Percentiles rank a stretch among this genome's conserved stretches.
Conservation (phyloP, 768 basidiomycete genomes). For the Phlebiopsis gigantea region DNA sequence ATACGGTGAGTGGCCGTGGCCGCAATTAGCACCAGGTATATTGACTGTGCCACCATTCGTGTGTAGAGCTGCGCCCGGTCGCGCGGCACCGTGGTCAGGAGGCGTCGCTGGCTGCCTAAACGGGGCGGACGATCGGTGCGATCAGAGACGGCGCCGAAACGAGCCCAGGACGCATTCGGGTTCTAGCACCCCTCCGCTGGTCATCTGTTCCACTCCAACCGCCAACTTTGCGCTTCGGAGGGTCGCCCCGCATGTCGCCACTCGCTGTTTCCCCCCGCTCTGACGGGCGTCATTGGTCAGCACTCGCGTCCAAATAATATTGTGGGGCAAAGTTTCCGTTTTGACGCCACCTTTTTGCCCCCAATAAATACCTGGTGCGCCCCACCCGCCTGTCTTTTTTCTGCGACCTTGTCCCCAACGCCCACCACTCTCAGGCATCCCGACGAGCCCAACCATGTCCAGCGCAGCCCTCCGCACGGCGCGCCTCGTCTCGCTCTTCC, state of each 20-base stretch:
- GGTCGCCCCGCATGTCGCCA: neutral
- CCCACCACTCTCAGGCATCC: neutral
- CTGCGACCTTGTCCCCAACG: neutral
- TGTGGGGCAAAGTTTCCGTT: neutral
- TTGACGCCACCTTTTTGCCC: neutral
- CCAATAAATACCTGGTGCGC: neutral
- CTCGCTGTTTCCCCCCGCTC: neutral
- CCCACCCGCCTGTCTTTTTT: neutral
- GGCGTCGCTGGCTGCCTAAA: neutral
- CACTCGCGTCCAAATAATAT: neutral
- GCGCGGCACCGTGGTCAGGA: neutral
- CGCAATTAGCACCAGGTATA: no score
- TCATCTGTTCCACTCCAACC: neutral
- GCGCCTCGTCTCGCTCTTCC: constrained; percentile 24
- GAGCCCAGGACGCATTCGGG: neutral
- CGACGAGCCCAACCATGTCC: neutral
- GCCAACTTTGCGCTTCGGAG: neutral
- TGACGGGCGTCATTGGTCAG: neutral
- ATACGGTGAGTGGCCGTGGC: no score
- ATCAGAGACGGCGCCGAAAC: neutral
- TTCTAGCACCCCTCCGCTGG: neutral
- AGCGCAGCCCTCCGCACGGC: constrained; percentile 6
- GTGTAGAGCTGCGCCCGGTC: no score
- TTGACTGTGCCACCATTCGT: no score
- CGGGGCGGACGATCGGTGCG: neutral